Evolutionary conservation across 1,284 basidiomycete genomes (phyloP).

Genomic region (Ustilago tritici): DNA sequence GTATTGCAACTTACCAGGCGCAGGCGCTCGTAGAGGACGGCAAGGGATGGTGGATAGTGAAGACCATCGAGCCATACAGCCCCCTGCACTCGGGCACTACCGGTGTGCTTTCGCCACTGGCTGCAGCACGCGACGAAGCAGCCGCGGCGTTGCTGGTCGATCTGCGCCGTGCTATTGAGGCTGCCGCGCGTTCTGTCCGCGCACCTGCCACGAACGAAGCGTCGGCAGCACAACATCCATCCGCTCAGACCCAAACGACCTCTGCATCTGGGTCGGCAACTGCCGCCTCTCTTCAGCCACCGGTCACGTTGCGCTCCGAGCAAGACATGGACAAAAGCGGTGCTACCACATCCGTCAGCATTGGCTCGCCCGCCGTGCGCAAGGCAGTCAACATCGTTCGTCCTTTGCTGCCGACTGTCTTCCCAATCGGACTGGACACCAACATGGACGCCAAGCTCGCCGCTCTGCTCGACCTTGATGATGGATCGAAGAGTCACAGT

Average conservation of each 20-base stretch:
- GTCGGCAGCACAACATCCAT: background rate
- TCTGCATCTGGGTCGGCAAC: conserved; percentile 5
- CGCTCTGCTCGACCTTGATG: conserved; percentile 33
- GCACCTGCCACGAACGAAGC: conserved; percentile 10
- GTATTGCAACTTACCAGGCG: conserved; percentile 81
- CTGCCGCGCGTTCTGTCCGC: conserved; percentile 46
- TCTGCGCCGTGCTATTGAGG: conserved; percentile 61
- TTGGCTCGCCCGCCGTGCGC: conserved; percentile 38
- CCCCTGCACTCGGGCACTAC: conserved; percentile 37
- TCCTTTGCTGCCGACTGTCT: conserved; percentile 54
- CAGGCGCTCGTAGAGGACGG: conserved; percentile 77
- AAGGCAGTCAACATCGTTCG: conserved; percentile 56
- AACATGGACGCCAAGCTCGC: conserved; percentile 35
- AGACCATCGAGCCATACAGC: conserved; percentile 34
- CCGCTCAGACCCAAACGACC: background rate
- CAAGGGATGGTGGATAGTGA: conserved; percentile 51
- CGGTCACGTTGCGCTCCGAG: conserved; percentile 15
- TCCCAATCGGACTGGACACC: conserved; percentile 43
- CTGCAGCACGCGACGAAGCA: conserved; percentile 37
- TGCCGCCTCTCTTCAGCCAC: conserved; percentile 7
- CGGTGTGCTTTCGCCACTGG: conserved; percentile 53
- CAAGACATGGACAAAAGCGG: conserved; percentile 14
- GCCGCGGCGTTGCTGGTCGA: conserved; percentile 57
- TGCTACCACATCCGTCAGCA: conserved; percentile 8
- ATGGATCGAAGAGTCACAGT: background rate